These are phyloP conservation scores for Yarrowia galli DNA, from an alignment of 1,139 yeast genomes.

Conservation along the genomic window DNA sequence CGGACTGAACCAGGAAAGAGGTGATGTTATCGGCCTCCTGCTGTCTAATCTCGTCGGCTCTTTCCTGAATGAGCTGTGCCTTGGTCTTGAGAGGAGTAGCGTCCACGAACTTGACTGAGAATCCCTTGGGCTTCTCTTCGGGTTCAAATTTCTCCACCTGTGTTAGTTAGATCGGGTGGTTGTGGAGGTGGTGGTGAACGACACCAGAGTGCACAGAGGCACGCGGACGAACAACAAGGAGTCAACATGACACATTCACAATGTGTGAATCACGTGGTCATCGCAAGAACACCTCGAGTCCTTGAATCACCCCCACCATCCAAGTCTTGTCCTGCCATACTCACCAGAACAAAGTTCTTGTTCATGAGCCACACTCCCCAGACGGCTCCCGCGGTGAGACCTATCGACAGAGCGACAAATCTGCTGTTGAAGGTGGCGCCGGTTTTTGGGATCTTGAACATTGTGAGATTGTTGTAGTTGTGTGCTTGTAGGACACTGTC, in stretches of 20 bases:
- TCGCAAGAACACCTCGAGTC: no score
- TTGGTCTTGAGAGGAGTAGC: slow-evolving; percentile 25
- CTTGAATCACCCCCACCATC: no score
- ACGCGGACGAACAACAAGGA: no score
- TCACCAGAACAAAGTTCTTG: slow-evolving; percentile 21
- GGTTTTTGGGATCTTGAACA: slow-evolving; percentile 7
- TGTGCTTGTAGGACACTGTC: no score
- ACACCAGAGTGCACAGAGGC: no score
- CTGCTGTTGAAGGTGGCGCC: slow-evolving; percentile 30
- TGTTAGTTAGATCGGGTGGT: not conserved
- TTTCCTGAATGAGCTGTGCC: slow-evolving; percentile 1
- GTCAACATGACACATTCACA: no score
- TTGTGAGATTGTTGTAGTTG: not conserved
- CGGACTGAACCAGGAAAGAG: slow-evolving; percentile 15
- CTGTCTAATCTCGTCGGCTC: slow-evolving; percentile 16
- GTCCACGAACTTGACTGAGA: slow-evolving; percentile 14
- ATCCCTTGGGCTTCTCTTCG: slow-evolving; percentile 18
- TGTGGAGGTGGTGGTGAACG: no score
- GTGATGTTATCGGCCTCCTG: slow-evolving; percentile 29
- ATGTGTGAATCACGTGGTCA: no score
- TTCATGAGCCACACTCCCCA: slow-evolving; percentile 38
- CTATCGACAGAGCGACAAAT: slow-evolving; percentile 23
- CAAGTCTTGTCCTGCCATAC: no score
- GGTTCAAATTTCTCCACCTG: slow-evolving; percentile 34
- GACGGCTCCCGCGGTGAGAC: slow-evolving; percentile 15